These are phyloP conservation scores for Mucuna pruriens DNA, from an alignment of 306 rosid genomes.

Conservation along the genomic window DNA sequence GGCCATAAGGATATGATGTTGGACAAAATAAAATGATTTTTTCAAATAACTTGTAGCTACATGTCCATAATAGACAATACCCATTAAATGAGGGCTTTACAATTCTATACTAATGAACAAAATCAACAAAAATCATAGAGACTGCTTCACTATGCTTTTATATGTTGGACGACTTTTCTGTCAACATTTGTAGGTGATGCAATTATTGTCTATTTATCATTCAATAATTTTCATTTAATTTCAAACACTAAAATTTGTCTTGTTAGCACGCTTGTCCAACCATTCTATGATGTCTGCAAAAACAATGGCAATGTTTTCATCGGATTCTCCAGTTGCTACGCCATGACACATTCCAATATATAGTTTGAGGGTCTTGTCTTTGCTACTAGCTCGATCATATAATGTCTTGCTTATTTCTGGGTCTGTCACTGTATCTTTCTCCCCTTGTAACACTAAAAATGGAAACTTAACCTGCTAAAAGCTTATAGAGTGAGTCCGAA, in stretches of 20 bases:
- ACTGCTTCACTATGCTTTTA: slow-evolving; percentile 28
- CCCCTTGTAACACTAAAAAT: slow-evolving; percentile 85
- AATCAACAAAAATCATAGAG: slow-evolving; percentile 58
- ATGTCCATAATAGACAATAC: background rate
- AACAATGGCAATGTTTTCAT: slow-evolving; percentile 65
- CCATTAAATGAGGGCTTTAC: background rate
- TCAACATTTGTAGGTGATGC: background rate
- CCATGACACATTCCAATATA: slow-evolving; percentile 94
- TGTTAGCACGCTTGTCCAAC: slow-evolving; percentile 46
- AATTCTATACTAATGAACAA: slow-evolving; percentile 49
- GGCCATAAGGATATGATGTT: background rate
- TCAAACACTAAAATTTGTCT: background rate
- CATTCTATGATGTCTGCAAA: slow-evolving; percentile 74
- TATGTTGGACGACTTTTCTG: background rate
- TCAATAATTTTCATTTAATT: background rate
- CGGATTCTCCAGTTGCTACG: slow-evolving; percentile 79
- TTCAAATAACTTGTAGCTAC: background rate
- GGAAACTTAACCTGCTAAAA: slow-evolving; percentile 65
- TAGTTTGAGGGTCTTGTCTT: slow-evolving; percentile 76
- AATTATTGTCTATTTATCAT: slow-evolving; percentile 11
- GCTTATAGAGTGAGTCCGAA: no score
- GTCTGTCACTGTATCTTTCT: slow-evolving; percentile 80
- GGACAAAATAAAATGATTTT: background rate
- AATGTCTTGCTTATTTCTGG: slow-evolving; percentile 80
- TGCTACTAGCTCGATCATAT: slow-evolving; percentile 67